These are phyloP conservation scores for Thielaviopsis musarum DNA, from an alignment of 2,329 filamentous ascomycete genomes.

Conservation along the genomic window DNA sequence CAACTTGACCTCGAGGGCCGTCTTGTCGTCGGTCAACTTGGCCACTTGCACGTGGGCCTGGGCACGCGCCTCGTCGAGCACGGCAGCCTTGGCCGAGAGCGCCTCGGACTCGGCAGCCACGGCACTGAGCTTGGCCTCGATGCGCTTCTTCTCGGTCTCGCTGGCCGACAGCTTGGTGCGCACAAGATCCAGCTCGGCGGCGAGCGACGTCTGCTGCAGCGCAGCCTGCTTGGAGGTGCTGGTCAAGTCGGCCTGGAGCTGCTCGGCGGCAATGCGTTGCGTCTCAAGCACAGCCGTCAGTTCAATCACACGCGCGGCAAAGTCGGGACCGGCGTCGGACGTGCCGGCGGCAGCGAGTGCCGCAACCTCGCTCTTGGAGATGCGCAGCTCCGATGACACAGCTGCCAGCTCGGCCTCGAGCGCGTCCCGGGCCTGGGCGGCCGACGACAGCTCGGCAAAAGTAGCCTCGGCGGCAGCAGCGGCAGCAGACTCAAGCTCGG, in stretches of 20 bases:
- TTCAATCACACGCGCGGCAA: constrained; percentile 3
- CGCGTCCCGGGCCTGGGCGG: neutral
- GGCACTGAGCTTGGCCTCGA: neutral
- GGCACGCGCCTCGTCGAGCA: constrained; percentile 1
- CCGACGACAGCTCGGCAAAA: neutral
- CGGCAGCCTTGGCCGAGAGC: constrained; percentile 3
- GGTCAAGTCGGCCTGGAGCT: constrained; percentile 4
- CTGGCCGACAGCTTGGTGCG: neutral
- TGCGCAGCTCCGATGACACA: neutral
- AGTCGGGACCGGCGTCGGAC: neutral
- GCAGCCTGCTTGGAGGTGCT: constrained; percentile 1
- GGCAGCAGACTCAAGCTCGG: constrained; percentile 2
- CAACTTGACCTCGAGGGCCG: neutral
- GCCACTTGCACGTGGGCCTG: constrained; percentile 4
- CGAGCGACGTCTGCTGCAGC: neutral
- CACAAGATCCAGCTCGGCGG: neutral
- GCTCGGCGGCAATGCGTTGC: constrained; percentile 2
- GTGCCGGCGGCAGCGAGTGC: neutral
- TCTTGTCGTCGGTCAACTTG: constrained; percentile 4
- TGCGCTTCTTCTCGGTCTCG: constrained; percentile 2
- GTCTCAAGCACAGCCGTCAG: neutral
- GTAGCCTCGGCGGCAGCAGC: neutral
- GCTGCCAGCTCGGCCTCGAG: constrained; percentile 6
- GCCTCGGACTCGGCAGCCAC: constrained; percentile 2
- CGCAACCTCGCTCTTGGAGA: constrained; percentile 1